Conservation (phyloP, 75 land plant genomes). For the Isoetes taiwanensis region DNA sequence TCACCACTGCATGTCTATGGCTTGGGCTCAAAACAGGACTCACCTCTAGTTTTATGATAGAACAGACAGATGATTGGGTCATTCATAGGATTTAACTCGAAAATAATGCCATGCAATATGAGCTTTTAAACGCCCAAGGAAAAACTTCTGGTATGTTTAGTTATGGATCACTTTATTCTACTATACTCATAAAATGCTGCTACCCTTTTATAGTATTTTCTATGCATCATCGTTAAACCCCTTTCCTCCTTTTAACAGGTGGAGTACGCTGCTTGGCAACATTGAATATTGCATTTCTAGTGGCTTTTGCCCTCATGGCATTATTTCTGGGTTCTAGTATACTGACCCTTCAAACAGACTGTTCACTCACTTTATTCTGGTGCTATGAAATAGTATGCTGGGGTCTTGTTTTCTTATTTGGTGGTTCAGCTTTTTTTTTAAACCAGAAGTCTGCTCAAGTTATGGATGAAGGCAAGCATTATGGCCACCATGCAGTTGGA, state of each 20-base stretch:
- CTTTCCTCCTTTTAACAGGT: conserved; percentile 33
- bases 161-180: too few relatives aligned
- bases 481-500: conserved; percentile 36
- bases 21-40: too few relatives aligned
- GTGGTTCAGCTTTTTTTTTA: conserved; percentile 60
- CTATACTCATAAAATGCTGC: too few relatives aligned
- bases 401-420: conserved; percentile 62
- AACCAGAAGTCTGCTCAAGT: conserved; percentile 63
- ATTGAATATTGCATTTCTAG: conserved; percentile 53
- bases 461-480: conserved; percentile 54
- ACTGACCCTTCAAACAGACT: conserved; percentile 55
- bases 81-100: too few relatives aligned
- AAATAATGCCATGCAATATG: too few relatives aligned
- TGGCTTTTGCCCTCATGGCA: conserved; percentile 50
- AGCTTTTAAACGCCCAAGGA: too few relatives aligned
- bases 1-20: too few relatives aligned
- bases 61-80: too few relatives aligned
- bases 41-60: too few relatives aligned
- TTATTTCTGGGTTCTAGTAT: conserved; percentile 70
- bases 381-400: conserved; percentile 80
- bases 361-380: conserved; percentile 72
- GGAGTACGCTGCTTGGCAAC: conserved; percentile 83
- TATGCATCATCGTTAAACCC: too few relatives aligned
- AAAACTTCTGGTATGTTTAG: too few relatives aligned
- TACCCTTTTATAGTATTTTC: too few relatives aligned